These are phyloP conservation scores for Dipteronia dyeriana DNA, from an alignment of 345 rosid genomes.

Conservation along the genomic window DNA sequence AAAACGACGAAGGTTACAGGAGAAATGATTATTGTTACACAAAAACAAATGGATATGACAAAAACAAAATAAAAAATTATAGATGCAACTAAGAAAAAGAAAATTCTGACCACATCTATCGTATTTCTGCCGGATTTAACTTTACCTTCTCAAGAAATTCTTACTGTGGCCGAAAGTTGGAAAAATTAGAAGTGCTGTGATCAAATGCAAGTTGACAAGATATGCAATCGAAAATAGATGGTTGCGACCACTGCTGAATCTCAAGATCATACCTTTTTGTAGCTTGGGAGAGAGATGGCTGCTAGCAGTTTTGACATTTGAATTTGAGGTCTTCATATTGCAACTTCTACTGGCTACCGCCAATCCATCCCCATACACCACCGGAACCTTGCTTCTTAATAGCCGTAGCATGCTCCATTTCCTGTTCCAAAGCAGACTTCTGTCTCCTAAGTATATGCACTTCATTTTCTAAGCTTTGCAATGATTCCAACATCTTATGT, in stretches of 20 bases:
- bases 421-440: constrained; percentile 64
- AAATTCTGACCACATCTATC: constrained; percentile 11
- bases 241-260: neutral
- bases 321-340: constrained; percentile 16
- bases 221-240: neutral
- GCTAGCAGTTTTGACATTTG: neutral
- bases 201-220: constrained; percentile 5
- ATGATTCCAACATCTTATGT: constrained; percentile 79
- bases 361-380: constrained; percentile 79
- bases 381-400: constrained; percentile 76
- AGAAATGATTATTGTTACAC: constrained; percentile 5
- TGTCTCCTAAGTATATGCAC: constrained; percentile 79
- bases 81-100: constrained; percentile 5
- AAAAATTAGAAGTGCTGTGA: neutral
- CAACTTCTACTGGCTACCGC: constrained; percentile 38
- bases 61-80: neutral
- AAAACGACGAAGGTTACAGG: neutral
- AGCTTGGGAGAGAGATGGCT: neutral
- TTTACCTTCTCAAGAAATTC: neutral
- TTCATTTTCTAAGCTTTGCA: constrained; percentile 72
- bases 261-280: neutral
- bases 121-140: neutral
- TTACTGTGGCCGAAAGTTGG: neutral
- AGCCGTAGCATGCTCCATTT: constrained; percentile 52
- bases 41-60: neutral